Conservation (phyloP, 2,329 filamentous ascomycete species). For the Penicillium sp. region DNA sequence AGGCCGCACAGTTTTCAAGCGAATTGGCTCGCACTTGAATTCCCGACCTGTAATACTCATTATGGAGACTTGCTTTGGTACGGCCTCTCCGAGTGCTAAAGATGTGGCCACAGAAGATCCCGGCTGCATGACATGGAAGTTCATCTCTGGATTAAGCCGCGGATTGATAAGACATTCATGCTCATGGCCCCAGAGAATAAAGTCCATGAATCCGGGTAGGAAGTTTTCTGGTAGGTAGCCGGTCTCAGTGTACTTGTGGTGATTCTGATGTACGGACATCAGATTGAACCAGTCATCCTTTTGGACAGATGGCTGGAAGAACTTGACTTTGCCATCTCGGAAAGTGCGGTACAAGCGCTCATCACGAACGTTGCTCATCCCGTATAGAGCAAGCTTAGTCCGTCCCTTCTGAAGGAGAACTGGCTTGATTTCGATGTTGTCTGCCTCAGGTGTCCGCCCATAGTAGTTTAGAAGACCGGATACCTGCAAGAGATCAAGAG, state of each 20-base stretch:
- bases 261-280: conserved; percentile 93
- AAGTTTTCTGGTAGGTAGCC: conserved; percentile 94
- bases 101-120: conserved; percentile 96
- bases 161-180: conserved; percentile 94
- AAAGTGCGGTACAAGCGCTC: conserved; percentile 94
- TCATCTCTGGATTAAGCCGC: conserved; percentile 75
- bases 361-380: conserved; percentile 92
- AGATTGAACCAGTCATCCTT: conserved; percentile 93
- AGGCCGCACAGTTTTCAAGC: conserved; percentile 83
- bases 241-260: conserved; percentile 85
- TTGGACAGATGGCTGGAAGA: conserved; percentile 79
- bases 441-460: conserved; percentile 83
- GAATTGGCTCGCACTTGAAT: conserved; percentile 76
- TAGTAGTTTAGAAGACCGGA: conserved; percentile 95
- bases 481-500: conserved; percentile 85
- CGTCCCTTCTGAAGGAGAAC: conserved; percentile 88
- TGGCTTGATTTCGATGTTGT: conserved; percentile 90
- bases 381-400: conserved; percentile 90
- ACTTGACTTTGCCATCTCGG: conserved; percentile 87
- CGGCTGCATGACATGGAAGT: conserved; percentile 95
- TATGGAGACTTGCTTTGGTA: conserved; percentile 86
- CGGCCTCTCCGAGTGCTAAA: conserved; percentile 82
- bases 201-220: conserved; percentile 83
- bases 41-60: conserved; percentile 79
- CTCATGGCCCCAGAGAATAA: conserved; percentile 96